Conservation (phyloP, 2,329 filamentous ascomycete species). For the Volutella citrinella region DNA sequence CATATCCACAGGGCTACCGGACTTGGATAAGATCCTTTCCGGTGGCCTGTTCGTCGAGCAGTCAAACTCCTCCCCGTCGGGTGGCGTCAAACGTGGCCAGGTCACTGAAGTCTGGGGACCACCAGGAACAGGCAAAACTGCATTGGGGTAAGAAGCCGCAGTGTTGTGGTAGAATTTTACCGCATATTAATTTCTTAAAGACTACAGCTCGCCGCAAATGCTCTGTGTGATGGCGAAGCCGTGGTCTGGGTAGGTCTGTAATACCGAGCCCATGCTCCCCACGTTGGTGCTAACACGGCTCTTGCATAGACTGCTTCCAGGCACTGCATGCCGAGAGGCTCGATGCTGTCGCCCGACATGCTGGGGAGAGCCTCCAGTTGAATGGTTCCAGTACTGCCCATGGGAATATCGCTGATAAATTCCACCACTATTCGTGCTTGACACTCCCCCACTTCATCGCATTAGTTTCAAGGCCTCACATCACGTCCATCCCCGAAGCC, state of each 20-base stretch:
- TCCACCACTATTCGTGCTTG: conserved; percentile 50
- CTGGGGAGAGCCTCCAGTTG: too few relatives aligned
- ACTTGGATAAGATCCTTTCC: conserved; percentile 48
- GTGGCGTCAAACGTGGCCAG: conserved; percentile 71
- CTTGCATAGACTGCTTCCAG: conserved; percentile 46
- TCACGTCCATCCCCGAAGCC: conserved; percentile 62
- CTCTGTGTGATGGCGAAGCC: conserved; percentile 55
- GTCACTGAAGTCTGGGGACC: conserved; percentile 87
- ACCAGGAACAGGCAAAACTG: conserved; percentile 80
- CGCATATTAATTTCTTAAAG: too few relatives aligned
- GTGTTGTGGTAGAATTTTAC: too few relatives aligned
- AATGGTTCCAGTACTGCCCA: too few relatives aligned
- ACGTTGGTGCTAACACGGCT: too few relatives aligned
- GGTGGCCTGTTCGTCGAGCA: conserved; percentile 10
- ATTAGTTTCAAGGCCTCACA: too few relatives aligned
- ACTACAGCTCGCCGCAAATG: conserved; percentile 65
- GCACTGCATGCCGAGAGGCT: conserved; percentile 30
- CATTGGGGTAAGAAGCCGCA: conserved; percentile 73
- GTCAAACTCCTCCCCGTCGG: conserved; percentile 20
- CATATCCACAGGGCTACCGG: conserved; percentile 54
- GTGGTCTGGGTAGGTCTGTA: conserved; percentile 82
- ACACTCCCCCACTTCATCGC: conserved; percentile 73
- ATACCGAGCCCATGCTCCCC: too few relatives aligned
- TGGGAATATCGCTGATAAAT: conserved; percentile 28
- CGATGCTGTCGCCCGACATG: conserved; percentile 20